Evolutionary conservation across 129 eudicot genomes (phyloP).

Genomic region (Deinandra increscens): DNA sequence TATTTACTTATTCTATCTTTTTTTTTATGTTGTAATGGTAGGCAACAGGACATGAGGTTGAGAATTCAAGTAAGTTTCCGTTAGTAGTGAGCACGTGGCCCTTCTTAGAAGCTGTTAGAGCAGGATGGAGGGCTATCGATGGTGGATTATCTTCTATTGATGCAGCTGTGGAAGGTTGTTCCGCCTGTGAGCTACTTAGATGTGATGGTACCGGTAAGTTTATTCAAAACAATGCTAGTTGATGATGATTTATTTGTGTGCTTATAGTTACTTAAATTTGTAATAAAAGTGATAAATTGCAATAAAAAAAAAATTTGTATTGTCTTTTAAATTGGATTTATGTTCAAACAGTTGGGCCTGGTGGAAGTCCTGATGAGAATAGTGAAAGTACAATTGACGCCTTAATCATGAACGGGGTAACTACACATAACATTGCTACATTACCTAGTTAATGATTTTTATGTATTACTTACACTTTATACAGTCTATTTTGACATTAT

Average conservation of each 20-base stretch:
- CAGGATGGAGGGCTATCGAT: constrained; percentile 68
- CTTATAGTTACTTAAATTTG: not conserved
- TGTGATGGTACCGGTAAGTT: constrained; percentile 84
- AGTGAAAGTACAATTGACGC: constrained; percentile 94
- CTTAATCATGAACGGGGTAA: constrained; percentile 93
- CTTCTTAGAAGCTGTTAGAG: constrained; percentile 78
- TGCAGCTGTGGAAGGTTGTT: constrained; percentile 85
- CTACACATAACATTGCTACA: constrained; percentile 7
- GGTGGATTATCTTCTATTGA: constrained; percentile 67
- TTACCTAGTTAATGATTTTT: no score
- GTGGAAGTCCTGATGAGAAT: constrained; percentile 98
- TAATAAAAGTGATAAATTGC: no score
- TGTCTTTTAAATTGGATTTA: not conserved
- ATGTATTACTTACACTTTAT: no score
- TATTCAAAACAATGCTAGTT: not conserved
- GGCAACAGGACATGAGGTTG: constrained; percentile 51
- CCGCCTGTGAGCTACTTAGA: constrained; percentile 72
- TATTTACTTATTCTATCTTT: not conserved
- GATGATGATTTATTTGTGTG: not conserved
- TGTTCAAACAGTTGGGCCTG: constrained; percentile 83
- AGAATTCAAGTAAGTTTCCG: constrained; percentile 46
- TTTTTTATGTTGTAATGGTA: no score
- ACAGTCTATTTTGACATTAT: no score
- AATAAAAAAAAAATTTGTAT: not conserved
- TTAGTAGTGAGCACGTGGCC: constrained; percentile 90